Conservation (phyloP, 305 asterid genomes). For the Solanum chacoense region DNA sequence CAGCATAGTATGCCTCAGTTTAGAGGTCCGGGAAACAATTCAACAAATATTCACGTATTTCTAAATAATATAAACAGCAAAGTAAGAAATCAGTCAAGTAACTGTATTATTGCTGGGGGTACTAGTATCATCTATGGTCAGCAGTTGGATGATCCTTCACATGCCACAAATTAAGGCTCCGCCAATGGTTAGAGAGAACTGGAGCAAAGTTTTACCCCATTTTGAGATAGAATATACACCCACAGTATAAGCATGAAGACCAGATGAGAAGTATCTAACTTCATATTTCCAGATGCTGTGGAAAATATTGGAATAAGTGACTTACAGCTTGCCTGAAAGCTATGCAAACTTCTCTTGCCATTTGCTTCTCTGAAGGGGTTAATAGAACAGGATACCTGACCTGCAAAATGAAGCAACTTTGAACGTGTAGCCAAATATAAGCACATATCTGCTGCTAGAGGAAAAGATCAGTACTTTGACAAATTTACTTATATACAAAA, state of each 20-base stretch:
- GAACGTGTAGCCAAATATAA: not conserved
- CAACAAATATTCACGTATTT: not conserved
- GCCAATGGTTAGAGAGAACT: not conserved
- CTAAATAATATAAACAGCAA: not conserved
- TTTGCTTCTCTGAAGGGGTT: conserved; percentile 88
- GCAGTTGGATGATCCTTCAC: not conserved
- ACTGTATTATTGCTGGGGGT: not conserved
- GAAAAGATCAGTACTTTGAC: not conserved
- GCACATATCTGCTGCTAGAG: not conserved
- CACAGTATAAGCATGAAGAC: not conserved
- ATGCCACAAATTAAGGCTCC: not conserved
- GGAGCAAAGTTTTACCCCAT: not conserved
- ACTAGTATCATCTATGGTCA: not conserved
- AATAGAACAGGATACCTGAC: conserved; percentile 94
- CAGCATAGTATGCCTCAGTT: not conserved
- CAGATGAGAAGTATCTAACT: not conserved
- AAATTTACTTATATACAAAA: not conserved
- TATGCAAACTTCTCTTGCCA: conserved; percentile 92
- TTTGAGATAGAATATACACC: not conserved
- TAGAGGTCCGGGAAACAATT: not conserved
- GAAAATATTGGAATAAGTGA: not conserved
- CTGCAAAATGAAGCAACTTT: conserved; percentile 25
- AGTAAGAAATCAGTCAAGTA: not conserved
- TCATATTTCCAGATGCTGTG: not conserved
- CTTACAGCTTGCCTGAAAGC: conserved; percentile 95